A percentile compares a stretch with the other conserved stretches of the same genome.
Evolutionary conservation across 306 rosid species (phyloP).

Genomic region (Betula pendula): DNA sequence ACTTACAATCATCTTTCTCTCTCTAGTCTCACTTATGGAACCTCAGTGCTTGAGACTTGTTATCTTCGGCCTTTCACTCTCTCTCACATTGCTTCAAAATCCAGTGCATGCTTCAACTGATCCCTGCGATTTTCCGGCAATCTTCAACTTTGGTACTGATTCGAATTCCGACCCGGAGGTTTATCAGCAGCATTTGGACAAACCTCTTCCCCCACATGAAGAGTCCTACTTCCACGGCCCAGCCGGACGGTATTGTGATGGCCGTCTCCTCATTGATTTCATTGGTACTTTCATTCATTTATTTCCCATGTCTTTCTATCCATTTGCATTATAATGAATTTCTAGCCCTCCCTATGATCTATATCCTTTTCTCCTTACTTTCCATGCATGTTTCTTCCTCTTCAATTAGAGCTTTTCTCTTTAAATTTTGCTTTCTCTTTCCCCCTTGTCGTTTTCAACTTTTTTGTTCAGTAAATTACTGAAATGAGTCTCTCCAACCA

Average conservation of each 20-base stretch:
- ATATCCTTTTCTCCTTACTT: too few relatives aligned
- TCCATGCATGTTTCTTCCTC: too few relatives aligned
- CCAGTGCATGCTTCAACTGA: constrained; percentile 13
- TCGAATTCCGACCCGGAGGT: constrained; percentile 95
- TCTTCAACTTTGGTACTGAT: constrained; percentile 91
- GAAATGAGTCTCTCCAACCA: too few relatives aligned
- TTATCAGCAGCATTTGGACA: constrained; percentile 91
- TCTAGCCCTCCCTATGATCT: too few relatives aligned
- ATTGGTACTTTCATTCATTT: too few relatives aligned
- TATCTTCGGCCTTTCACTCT: constrained; percentile 24
- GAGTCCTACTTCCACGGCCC: constrained; percentile 57
- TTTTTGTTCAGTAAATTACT: too few relatives aligned
- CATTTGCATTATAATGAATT: too few relatives aligned
- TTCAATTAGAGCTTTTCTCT: too few relatives aligned
- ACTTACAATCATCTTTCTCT: too few relatives aligned
- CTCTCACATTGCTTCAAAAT: constrained; percentile 21
- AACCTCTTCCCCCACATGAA: constrained; percentile 61
- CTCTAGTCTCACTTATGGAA: not conserved
- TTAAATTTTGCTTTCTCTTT: not conserved
- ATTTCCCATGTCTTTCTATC: too few relatives aligned
- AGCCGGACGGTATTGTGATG: constrained; percentile 73
- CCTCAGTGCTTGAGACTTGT: not conserved
- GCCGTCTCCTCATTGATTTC: constrained; percentile 78
- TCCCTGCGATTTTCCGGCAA: constrained; percentile 66
- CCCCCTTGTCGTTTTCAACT: too few relatives aligned